Evolutionary conservation across 495 filamentous ascomycete genomes (phyloP).

Genomic region (Lasiosphaeria miniovina): DNA sequence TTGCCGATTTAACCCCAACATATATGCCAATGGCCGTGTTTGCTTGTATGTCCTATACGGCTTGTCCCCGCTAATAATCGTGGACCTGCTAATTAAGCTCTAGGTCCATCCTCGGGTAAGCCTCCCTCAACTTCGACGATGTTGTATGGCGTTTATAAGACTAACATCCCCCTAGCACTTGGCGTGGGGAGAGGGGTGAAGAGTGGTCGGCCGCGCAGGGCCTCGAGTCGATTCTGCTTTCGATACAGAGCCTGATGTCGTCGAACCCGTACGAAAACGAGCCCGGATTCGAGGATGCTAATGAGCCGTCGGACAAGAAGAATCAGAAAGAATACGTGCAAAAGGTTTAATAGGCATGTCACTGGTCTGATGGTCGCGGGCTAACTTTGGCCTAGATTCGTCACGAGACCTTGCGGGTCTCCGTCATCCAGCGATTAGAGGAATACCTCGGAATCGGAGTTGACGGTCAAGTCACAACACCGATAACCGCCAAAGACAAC

Average conservation of each 20-base stretch:
- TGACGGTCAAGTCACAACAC: constrained; percentile 42
- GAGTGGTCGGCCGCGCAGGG: constrained; percentile 96
- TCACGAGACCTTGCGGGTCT: constrained; percentile 85
- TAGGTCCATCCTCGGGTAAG: constrained; percentile 87
- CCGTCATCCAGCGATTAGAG: constrained; percentile 83
- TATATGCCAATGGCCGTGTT: constrained; percentile 86
- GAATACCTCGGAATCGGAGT: constrained; percentile 64
- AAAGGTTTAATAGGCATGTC: constrained; percentile 59
- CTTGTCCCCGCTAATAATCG: background rate
- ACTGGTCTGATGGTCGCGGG: background rate
- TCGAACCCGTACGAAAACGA: constrained; percentile 94
- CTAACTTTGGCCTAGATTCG: constrained; percentile 60
- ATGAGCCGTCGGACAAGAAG: constrained; percentile 64
- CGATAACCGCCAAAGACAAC: constrained; percentile 43
- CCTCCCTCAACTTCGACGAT: constrained; percentile 23
- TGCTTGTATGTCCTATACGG: constrained; percentile 64
- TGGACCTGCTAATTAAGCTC: constrained; percentile 14
- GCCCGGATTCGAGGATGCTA: constrained; percentile 81
- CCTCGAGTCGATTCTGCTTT: constrained; percentile 88
- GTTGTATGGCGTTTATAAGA: constrained; percentile 4
- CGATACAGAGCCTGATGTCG: constrained; percentile 95
- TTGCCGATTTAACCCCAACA: constrained; percentile 94
- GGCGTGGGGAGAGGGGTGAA: constrained; percentile 84
- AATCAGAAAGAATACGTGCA: constrained; percentile 76
- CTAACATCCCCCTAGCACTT: constrained; percentile 65